Conservation (phyloP, 371 early-diverging fungal species). For the Mucor sp. region DNA sequence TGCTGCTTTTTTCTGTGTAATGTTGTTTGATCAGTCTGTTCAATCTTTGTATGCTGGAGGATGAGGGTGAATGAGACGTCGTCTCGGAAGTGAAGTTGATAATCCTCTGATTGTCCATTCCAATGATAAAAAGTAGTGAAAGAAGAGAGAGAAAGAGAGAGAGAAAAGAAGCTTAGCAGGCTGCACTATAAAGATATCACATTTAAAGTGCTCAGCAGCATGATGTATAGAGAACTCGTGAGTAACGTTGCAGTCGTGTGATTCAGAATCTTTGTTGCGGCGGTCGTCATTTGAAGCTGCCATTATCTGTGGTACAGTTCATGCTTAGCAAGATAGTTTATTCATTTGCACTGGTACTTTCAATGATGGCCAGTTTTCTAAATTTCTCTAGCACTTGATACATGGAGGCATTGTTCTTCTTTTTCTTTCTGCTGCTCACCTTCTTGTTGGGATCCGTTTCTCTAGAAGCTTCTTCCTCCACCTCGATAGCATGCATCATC, state of each 20-base stretch:
- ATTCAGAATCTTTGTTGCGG: no score
- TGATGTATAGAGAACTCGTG: neutral
- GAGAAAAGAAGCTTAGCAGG: neutral
- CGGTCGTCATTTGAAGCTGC: no score
- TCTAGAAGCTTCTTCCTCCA: conserved; percentile 6
- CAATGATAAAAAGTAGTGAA: neutral
- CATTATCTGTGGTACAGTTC: no score
- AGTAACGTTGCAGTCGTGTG: neutral
- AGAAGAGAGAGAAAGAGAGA: neutral
- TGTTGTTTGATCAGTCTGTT: neutral
- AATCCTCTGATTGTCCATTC: neutral
- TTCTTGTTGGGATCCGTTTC: conserved; percentile 2
- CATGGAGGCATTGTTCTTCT: conserved; percentile 21
- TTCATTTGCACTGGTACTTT: conserved; percentile 4
- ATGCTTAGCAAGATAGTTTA: neutral
- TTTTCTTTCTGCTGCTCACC: conserved; percentile 14
- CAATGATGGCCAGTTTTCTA: conserved; percentile 23
- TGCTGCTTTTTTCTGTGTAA: neutral
- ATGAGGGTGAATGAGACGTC: neutral
- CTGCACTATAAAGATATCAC: no score
- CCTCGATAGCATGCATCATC: conserved; percentile 21
- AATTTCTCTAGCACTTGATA: conserved; percentile 28
- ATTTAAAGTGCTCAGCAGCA: neutral
- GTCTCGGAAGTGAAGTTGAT: neutral
- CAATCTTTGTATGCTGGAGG: neutral